Base-by-base conservation (phyloP, 73 alveolate genomes). In the Paramecium octaurelia region DNA sequence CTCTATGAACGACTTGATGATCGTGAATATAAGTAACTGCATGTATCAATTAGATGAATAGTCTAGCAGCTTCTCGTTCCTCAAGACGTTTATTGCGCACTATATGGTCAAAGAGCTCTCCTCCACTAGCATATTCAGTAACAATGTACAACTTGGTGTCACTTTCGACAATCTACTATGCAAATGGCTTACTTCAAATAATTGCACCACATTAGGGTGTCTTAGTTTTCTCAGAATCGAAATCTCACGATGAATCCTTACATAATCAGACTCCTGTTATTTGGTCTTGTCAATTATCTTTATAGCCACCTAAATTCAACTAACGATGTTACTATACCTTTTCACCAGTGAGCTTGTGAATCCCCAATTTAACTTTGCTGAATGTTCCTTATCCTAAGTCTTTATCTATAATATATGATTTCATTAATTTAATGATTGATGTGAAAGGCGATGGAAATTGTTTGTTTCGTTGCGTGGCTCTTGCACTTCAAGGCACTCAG, bases 101-200 rank as follows among this genome's bases (percentile, higher is more conserved):
- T 23, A 97, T 97, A 83, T 97, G 93, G 38, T 97, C 98, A 92
- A 97, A 97, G 70, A 97, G 96, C 89, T 97, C 99, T 11, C 99
- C 99, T 21, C 98, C 98, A 31, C 95, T 73, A 80, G 98, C 98
- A 93, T 95, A 97, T 85, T 97, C 99, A 98, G 97, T 97, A 46
- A 97, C 95, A 34, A 97, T 86, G 93, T 94, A 97, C 46, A 97
- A 96, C 64, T 94, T 94, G 12, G 84, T 84, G 8, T 58, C 83
- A 14, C 96, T 95, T 86, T 95, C 97, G 20, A 95, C 92, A 35
- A 95, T 95, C 93, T 48, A 40, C 31, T 24, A 60, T 48, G 43
- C 27, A 42, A 34, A 40, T 70, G 29, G 58, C 43, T 20, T 88
- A 88, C 94, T 60, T 96, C 98, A n/a, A 92, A 92, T 29, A 96